Evolutionary conservation across 495 filamentous ascomycete species (phyloP).

Genomic region (Hypoxylon fuscum): DNA sequence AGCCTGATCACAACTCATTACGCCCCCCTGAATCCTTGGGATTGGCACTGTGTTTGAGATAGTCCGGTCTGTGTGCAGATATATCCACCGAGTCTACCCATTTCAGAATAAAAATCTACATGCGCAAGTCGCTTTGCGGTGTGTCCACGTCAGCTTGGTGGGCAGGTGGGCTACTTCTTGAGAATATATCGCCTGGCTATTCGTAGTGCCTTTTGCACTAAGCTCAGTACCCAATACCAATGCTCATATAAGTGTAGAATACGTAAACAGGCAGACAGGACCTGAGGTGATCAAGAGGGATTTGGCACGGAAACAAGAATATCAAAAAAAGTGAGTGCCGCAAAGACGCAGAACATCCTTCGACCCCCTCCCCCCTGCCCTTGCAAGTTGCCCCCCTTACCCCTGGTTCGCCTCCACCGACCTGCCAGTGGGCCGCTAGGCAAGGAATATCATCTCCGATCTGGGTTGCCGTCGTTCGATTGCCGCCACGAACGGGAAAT

Average conservation of each 20-base stretch:
- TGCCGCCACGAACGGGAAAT: constrained; percentile 29
- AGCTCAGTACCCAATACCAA: not conserved
- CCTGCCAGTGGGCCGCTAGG: constrained; percentile 5
- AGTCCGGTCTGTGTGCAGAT: not conserved
- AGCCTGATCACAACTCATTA: constrained; percentile 5
- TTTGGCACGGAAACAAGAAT: not conserved
- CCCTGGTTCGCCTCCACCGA: constrained; percentile 5
- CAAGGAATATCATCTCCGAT: constrained; percentile 39
- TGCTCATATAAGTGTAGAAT: not conserved
- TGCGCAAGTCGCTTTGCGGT: not conserved
- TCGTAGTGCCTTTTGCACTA: not conserved
- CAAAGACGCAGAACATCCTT: not conserved
- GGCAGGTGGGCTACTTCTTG: no score
- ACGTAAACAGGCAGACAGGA: not conserved
- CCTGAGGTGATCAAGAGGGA: constrained; percentile 1
- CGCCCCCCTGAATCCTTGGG: constrained; percentile 2
- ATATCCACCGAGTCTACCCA: not conserved
- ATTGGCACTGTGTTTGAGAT: constrained; percentile 2
- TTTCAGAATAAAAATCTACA: not conserved
- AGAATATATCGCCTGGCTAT: not conserved
- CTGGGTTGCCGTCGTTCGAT: constrained; percentile 35
- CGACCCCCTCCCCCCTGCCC: not conserved
- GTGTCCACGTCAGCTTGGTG: not conserved
- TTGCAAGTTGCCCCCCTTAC: not conserved
- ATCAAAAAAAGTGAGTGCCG: not conserved